Evolutionary conservation across 805 yeast species (phyloP), one percentile per base, ranked within the genome.

Genomic region (Lipomyces starkeyi): DNA sequence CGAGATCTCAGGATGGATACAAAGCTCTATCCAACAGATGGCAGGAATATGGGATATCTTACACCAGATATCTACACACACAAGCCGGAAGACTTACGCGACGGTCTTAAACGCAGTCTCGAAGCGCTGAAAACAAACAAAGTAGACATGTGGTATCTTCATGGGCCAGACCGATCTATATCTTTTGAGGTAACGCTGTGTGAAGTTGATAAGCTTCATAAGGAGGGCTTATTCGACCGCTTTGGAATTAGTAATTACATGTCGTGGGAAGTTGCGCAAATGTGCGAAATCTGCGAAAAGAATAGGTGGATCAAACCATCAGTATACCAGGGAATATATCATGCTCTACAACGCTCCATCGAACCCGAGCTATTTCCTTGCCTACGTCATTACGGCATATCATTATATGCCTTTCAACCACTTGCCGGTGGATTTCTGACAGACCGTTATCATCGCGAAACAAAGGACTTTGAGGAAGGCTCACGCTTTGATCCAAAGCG

Each of bases 381-480:
- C 27, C 57, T 73, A 60, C 61, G 72, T 56, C 63, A 70, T 59
- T 63, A 65, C 9, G 63, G 65, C 8, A 68, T 74, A 5, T n/a
- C 73, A 0, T 74, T 74, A 56, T 74, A 72, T 62, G 77, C 76
- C n/a, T 74, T 73, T 49, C 72, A 75, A 35, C 74, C 74, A 14
- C 56, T 62, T 2, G 17, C 47, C 11, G 14, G 61, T 1, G 62
- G 67, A 14, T 55, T 59, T 20, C 59, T 64, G 52, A 35, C 67
- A n/a, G 59, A 22, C 25, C 53, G 53, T n/a, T 47, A 47, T 22
- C 7, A 47, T 6, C 53, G 54, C 60, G 27, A 58, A 6, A 64
- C 59, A 37, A 47, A 5, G 22, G 34, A 53, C 6, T 22, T 53
- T 9, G 57, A 53, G 34, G 27, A 20, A 7, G 32, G 27, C 6